Evolutionary conservation across 768 basidiomycete genomes (phyloP).

Genomic region (Tylopilus rubrobrunneus): DNA sequence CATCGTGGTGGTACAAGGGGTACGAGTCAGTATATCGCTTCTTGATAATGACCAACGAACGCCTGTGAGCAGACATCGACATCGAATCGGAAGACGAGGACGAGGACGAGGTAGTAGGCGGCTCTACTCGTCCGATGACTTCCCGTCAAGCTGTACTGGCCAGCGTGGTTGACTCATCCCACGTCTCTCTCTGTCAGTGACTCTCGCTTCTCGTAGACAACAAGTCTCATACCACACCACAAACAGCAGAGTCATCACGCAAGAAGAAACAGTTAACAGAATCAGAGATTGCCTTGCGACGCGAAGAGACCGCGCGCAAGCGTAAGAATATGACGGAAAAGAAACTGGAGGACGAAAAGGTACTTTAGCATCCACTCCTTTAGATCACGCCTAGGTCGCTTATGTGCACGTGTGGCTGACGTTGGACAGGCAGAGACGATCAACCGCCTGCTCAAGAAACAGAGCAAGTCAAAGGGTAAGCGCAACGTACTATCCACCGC

Average conservation of each 20-base stretch:
- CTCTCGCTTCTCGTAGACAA: background rate
- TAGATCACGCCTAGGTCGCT: background rate
- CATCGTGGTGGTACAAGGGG: conserved; percentile 26
- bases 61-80: conserved; percentile 31
- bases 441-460: conserved; percentile 84
- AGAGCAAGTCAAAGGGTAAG: conserved; percentile 62
- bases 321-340: conserved; percentile 55
- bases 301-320: conserved; percentile 81
- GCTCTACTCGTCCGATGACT: conserved; percentile 41
- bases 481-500: conserved; percentile 48
- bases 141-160: conserved; percentile 69
- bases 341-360: conserved; percentile 43
- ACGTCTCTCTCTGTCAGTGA: conserved; percentile 56
- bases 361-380: conserved; percentile 18
- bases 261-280: conserved; percentile 66
- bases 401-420: background rate
- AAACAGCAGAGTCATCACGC: conserved; percentile 7
- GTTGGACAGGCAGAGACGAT: conserved; percentile 72
- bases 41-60: background rate
- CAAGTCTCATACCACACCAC: background rate
- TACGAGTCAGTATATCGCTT: background rate
- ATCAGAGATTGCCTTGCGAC: conserved; percentile 65
- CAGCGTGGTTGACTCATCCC: conserved; percentile 62
- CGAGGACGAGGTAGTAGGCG: conserved; percentile 38
- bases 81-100: conserved; percentile 41